Base-by-base conservation (phyloP, 2,329 filamentous ascomycete genomes). In the Cladorrhinum sp. region DNA sequence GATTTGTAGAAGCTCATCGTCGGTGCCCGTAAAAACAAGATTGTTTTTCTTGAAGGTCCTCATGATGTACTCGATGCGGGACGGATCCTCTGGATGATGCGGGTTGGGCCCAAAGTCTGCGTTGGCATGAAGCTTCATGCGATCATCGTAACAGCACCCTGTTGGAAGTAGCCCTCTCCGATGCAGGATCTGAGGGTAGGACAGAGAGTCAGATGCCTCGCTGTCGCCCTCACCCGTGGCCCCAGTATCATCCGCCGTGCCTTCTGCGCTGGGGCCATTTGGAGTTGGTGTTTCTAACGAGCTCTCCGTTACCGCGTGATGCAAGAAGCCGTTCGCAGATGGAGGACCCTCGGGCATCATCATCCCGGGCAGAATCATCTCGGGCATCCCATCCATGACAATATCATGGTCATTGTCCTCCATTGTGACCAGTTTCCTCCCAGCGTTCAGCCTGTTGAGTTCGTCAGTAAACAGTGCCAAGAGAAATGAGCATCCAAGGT, bases 51-150 rank as follows among this genome's bases (percentile, higher is more conserved):
- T 92, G 68, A 99, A 89, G 42, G 91, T 91, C 68, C 91, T 89
- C 81, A 95, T 96, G 67, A 99, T 99, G 69, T 91, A 89, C 69
- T 93, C 91, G 62, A 99, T 97, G 14, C 95, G 87, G 26, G 92
- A 83, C 1, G 95, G 95, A 69, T 99, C 95, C 74, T 99, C 95
- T 0, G 95, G 95, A 70, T 99, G 95, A 56, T 96, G 88, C 21
- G 94, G 89, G 53, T 87, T 84, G 1, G 83, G 82, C 18, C 83
- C 85, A 70, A 86, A 88, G 72, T 91, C 87, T 16, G 91, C 87
- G 72, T 97, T 96, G 58, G 92, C 90, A 73, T 99, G 95, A 63
- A 96, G 89, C 63, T 95, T 92, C 95, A 99, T 99, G 30, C 94
- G 86, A 60, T 91, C 87, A 76, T 99, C 95, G 72, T 98, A 99